Percentiles rank a stretch among this genome's conserved stretches.
These are phyloP conservation scores for Blastobotrys chiropterorum DNA, from an alignment of 805 yeast genomes.

Conservation along the genomic window DNA sequence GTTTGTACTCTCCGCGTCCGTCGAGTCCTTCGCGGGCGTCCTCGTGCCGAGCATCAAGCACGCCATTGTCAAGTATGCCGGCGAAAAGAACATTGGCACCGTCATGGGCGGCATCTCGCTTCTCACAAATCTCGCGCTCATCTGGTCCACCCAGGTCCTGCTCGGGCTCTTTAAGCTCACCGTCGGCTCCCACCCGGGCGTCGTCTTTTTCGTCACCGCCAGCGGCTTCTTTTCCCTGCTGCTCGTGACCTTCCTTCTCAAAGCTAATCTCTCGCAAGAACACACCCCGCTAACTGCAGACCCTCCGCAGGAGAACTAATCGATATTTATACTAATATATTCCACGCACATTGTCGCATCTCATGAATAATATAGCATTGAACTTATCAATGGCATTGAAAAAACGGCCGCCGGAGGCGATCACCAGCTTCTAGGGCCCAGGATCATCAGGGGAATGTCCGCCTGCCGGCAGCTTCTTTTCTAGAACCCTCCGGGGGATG, in stretches of 20 bases:
- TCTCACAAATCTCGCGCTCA: slow-evolving; percentile 16
- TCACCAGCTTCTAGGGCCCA: too few species aligned
- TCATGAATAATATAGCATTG: background rate
- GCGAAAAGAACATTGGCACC: slow-evolving; percentile 20
- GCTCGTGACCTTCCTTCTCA: slow-evolving; percentile 5
- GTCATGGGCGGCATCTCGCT: slow-evolving; percentile 23
- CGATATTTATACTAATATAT: too few species aligned
- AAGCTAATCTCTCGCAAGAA: background rate
- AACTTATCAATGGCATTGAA: background rate
- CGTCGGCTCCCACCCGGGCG: slow-evolving; percentile 15
- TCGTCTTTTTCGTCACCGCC: slow-evolving; percentile 9
- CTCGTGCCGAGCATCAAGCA: slow-evolving; percentile 20
- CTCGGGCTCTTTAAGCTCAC: slow-evolving; percentile 15
- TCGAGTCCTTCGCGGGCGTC: slow-evolving; percentile 19
- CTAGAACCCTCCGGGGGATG: too few species aligned
- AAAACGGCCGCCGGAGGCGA: too few species aligned
- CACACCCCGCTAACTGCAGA: background rate
- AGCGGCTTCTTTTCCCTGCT: slow-evolving; percentile 9
- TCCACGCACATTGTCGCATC: background rate
- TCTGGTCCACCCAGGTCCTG: slow-evolving; percentile 17
- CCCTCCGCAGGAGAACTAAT: background rate
- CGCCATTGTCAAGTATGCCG: slow-evolving; percentile 23
- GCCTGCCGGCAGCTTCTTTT: too few species aligned
- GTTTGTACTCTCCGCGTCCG: slow-evolving; percentile 11
- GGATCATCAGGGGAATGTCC: too few species aligned